A percentile compares a stretch with the other conserved stretches of the same genome.
phyloP scores from a whole-genome alignment of 495 filamentous ascomycete genomes.

The Penicillium pancosmium region DNA sequence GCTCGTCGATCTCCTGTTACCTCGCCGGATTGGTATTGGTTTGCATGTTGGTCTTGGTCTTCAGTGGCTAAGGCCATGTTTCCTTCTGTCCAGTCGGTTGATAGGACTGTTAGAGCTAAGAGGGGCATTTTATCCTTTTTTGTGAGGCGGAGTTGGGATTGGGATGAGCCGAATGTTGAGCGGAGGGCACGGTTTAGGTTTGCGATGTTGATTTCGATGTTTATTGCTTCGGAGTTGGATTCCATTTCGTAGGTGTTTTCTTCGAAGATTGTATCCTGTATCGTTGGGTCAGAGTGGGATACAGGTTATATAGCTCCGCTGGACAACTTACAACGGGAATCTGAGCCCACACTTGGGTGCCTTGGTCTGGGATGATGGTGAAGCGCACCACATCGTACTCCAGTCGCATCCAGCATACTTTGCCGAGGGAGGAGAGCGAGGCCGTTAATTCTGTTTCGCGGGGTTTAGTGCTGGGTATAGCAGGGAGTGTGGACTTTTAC shows the following conservation, averaged over 20 bases:
- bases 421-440: slow-evolving; percentile 83
- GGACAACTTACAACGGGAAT: slow-evolving; percentile 59
- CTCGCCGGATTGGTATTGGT: slow-evolving; percentile 31
- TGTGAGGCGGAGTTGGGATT: slow-evolving; percentile 83
- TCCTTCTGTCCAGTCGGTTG: slow-evolving; percentile 46
- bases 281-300: too few species aligned
- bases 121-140: slow-evolving; percentile 87
- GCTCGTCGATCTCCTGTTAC: slow-evolving; percentile 50
- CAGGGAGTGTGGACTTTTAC: slow-evolving; percentile 13
- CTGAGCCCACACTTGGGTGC: slow-evolving; percentile 90
- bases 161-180: slow-evolving; percentile 74
- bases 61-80: slow-evolving; percentile 50
- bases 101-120: slow-evolving; percentile 81
- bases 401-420: slow-evolving; percentile 91
- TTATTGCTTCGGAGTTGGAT: slow-evolving; percentile 80
- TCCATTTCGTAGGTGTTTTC: slow-evolving; percentile 73
- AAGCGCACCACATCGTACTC: slow-evolving; percentile 85
- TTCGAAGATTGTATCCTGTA: slow-evolving; percentile 82
- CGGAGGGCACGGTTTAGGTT: slow-evolving; percentile 83
- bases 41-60: slow-evolving; percentile 9
- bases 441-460: slow-evolving; percentile 70
- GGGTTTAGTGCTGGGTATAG: neutral
- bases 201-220: slow-evolving; percentile 86
- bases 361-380: slow-evolving; percentile 90
- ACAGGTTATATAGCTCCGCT: too few species aligned